A percentile compares a stretch with the other conserved stretches of the same genome.
phyloP scores from a whole-genome alignment of 495 filamentous ascomycete species.

The Chaetomidium leptoderma region DNA sequence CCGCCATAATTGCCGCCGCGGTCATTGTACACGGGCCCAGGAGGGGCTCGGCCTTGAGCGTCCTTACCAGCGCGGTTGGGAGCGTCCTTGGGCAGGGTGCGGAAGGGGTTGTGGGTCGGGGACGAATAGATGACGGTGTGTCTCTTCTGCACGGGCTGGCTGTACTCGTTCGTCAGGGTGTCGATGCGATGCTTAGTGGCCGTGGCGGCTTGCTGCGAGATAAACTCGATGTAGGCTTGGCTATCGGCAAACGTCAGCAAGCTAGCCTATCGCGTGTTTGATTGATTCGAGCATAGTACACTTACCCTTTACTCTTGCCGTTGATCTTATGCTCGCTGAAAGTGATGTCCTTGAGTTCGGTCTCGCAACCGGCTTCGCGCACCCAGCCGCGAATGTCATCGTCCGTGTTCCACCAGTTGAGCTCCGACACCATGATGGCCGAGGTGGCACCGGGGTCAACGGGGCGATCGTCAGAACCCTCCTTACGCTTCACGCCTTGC shows the following conservation, averaged over 20 bases:
- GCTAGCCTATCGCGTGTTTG: too few relatives aligned
- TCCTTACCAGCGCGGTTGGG: conserved; percentile 70
- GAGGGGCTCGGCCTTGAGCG: conserved; percentile 37
- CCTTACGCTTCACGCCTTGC: conserved; percentile 75
- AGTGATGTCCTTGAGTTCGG: conserved; percentile 85
- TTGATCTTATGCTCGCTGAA: conserved; percentile 99
- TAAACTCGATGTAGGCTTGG: conserved; percentile 87
- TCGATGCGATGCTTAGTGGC: conserved; percentile 83
- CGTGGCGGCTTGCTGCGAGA: conserved; percentile 76
- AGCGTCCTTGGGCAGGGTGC: conserved; percentile 85
- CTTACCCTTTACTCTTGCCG: conserved; percentile 95
- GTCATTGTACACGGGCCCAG: conserved; percentile 25
- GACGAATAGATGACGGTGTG: conserved; percentile 70
- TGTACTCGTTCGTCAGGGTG: conserved; percentile 41
- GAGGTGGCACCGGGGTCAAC: conserved; percentile 78
- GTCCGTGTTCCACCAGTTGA: conserved; percentile 96
- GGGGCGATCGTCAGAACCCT: conserved; percentile 67
- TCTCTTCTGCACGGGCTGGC: conserved; percentile 55
- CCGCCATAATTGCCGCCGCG: conserved; percentile 36
- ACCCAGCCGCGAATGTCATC: conserved; percentile 92
- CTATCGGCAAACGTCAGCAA: conserved; percentile 43
- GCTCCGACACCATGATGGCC: conserved; percentile 77
- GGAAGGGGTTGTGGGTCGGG: conserved; percentile 79
- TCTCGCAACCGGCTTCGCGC: conserved; percentile 67
- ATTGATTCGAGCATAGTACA: background rate